Percentiles rank a stretch among this genome's conserved stretches.
Evolutionary conservation across 2,329 filamentous ascomycete genomes (phyloP).

Genomic region (Cytospora chrysosperma): DNA sequence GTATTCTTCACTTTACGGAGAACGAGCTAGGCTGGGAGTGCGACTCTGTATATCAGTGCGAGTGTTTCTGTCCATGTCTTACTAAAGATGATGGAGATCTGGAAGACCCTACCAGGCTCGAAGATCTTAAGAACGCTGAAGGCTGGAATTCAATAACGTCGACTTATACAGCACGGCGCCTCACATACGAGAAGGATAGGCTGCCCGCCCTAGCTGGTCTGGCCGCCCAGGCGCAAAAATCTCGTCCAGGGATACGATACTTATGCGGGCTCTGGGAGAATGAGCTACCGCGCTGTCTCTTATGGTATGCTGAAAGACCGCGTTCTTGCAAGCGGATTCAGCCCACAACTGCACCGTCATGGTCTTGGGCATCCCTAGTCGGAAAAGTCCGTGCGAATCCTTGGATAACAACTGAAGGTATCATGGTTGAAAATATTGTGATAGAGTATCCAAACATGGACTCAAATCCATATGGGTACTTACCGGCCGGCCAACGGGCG

Average conservation of each 20-base stretch:
- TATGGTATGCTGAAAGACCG: neutral
- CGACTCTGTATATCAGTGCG: neutral
- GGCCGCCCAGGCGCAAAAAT: neutral
- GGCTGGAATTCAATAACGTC: neutral
- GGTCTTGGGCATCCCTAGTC: neutral
- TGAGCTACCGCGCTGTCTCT: neutral
- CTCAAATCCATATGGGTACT: neutral
- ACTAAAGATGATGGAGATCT: too few species aligned
- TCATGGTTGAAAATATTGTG: neutral
- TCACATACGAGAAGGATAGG: neutral
- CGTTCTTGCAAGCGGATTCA: neutral
- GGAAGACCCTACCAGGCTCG: too few species aligned
- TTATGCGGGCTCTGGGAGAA: neutral
- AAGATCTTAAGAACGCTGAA: neutral
- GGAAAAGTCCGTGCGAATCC: neutral
- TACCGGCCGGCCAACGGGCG: neutral
- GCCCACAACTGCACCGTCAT: neutral
- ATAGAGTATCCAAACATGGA: neutral
- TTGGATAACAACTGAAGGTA: too few species aligned
- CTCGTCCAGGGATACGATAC: neutral
- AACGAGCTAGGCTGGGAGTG: neutral
- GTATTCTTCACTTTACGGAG: neutral
- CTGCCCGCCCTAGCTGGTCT: neutral
- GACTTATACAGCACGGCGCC: neutral
- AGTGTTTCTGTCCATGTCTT: too few species aligned